Evolutionary conservation across 768 basidiomycete genomes (phyloP).

Genomic region (Hortiboletus flavorubellus): DNA sequence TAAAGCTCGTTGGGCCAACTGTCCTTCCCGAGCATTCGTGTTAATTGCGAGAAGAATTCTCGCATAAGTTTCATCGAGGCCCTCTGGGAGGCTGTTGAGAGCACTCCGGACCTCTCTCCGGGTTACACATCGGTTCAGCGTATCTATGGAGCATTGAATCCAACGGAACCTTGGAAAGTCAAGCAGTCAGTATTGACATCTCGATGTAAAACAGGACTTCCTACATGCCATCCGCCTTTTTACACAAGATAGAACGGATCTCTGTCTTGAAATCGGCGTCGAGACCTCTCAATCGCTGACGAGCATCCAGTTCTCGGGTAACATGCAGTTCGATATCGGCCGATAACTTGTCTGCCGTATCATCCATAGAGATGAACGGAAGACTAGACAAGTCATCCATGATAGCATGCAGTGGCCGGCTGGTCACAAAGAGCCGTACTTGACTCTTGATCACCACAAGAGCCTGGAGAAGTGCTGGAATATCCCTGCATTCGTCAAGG

Average conservation of each 20-base stretch:
- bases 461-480: not conserved
- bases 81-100: not conserved
- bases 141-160: not conserved
- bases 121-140: not conserved
- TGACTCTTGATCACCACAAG: not conserved
- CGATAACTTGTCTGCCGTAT: too few relatives aligned
- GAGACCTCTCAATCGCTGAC: too few relatives aligned
- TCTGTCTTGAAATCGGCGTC: too few relatives aligned
- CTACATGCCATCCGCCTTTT: too few relatives aligned
- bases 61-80: not conserved
- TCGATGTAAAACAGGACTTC: too few relatives aligned
- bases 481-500: not conserved
- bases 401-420: not conserved
- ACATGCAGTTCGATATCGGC: too few relatives aligned
- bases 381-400: too few relatives aligned
- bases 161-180: not conserved
- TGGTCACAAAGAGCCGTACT: not conserved
- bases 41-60: not conserved
- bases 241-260: too few relatives aligned
- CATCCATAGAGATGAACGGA: too few relatives aligned
- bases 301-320: too few relatives aligned
- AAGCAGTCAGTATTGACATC: too few relatives aligned
- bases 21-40: not conserved
- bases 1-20: not conserved
- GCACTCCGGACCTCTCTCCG: not conserved